phyloP scores from a whole-genome alignment of 306 rosid species.

The Gastrolobium bilobum region DNA sequence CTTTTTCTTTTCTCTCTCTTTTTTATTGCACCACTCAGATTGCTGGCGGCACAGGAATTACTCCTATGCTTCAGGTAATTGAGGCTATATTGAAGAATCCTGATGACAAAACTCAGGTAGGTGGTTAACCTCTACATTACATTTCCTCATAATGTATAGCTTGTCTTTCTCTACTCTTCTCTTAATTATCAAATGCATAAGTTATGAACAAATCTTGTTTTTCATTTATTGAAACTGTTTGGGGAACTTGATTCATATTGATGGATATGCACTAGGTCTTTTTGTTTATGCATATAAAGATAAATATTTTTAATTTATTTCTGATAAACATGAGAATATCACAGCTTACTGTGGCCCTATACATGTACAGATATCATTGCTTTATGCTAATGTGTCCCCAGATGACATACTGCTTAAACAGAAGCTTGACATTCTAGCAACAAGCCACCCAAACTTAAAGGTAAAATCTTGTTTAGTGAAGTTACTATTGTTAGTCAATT shows the following conservation, averaged over 20 bases:
- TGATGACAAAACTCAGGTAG: constrained; percentile 89
- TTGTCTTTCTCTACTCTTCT: constrained; percentile 36
- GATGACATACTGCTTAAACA: constrained; percentile 95
- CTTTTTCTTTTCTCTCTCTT: not conserved
- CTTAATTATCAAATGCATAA: constrained; percentile 19
- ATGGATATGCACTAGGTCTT: constrained; percentile 21
- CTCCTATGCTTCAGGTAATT: constrained; percentile 98
- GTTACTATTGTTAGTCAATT: constrained; percentile 20
- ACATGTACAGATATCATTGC: constrained; percentile 75
- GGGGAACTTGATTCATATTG: constrained; percentile 34
- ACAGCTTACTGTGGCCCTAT: constrained; percentile 50
- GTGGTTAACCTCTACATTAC: constrained; percentile 47
- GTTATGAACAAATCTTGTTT: constrained; percentile 11
- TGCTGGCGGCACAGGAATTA: constrained; percentile 98
- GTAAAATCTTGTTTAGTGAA: constrained; percentile 52
- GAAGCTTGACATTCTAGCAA: constrained; percentile 87
- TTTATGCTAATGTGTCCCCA: constrained; percentile 88
- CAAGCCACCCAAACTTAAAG: constrained; percentile 92
- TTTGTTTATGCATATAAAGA: constrained; percentile 33
- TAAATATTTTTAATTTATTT: not conserved
- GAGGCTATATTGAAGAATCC: constrained; percentile 96
- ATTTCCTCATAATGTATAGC: constrained; percentile 19
- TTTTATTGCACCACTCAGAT: constrained; percentile 61
- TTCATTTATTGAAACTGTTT: constrained; percentile 22
- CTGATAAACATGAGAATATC: constrained; percentile 38